Conservation (phyloP, 2,329 filamentous ascomycete species). For the Epichloe glyceriae region DNA sequence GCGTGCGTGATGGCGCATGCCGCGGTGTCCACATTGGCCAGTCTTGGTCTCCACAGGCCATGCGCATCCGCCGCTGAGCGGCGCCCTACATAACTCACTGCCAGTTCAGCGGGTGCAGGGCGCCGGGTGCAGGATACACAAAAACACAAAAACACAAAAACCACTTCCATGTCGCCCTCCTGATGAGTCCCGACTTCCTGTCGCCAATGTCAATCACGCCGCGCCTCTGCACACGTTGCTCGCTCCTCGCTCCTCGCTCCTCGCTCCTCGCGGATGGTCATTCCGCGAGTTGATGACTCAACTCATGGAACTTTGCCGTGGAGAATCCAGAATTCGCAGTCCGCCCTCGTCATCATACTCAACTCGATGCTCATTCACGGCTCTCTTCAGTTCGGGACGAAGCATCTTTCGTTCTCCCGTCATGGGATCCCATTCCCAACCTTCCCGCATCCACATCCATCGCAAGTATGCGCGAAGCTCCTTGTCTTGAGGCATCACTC, state of each 20-base stretch:
- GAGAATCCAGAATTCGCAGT: conserved; percentile 27
- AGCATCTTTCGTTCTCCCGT: conserved; percentile 52
- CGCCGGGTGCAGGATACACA: too few relatives aligned
- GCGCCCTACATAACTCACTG: too few relatives aligned
- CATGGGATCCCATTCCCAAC: conserved; percentile 64
- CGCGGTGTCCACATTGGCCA: conserved; percentile 13
- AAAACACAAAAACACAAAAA: too few relatives aligned
- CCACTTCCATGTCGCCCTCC: too few relatives aligned
- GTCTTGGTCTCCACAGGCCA: background rate
- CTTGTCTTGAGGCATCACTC: conserved; percentile 71
- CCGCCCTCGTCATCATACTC: conserved; percentile 38
- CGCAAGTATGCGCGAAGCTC: conserved; percentile 75
- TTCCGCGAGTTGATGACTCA: background rate
- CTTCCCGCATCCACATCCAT: conserved; percentile 88
- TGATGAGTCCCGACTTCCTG: too few relatives aligned
- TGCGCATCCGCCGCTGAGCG: too few relatives aligned
- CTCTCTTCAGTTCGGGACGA: conserved; percentile 36
- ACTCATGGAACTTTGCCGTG: background rate
- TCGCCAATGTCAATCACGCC: too few relatives aligned
- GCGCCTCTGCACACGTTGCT: background rate
- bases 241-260: background rate
- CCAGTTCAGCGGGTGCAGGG: too few relatives aligned
- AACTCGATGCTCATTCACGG: conserved; percentile 45
- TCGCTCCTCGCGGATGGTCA: background rate
- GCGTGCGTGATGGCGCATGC: conserved; percentile 6